Evolutionary conservation across 192 early-diverging fungal species (phyloP).

Genomic region (Backusella macrospora): DNA sequence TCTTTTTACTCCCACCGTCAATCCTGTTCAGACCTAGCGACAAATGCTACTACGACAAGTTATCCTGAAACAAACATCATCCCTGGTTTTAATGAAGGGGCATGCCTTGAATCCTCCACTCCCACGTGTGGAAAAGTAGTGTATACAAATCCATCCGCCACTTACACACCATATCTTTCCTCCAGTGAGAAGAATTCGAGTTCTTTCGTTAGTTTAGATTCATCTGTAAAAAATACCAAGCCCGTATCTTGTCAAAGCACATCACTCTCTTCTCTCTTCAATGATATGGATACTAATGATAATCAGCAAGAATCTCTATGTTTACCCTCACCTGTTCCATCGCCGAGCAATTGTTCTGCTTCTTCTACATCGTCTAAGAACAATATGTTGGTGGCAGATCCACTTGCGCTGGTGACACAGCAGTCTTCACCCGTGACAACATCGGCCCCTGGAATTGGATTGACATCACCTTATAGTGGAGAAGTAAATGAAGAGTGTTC

Average conservation of each 20-base stretch:
- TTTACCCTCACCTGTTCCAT: slow-evolving; percentile 15
- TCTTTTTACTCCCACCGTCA: slow-evolving; percentile 13
- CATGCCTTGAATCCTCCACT: slow-evolving; percentile 12
- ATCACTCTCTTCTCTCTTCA: slow-evolving; percentile 8
- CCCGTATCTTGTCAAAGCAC: neutral
- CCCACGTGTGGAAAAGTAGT: slow-evolving; percentile 1
- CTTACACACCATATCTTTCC: slow-evolving; percentile 10
- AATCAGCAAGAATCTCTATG: neutral
- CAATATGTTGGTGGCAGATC: slow-evolving; percentile 20
- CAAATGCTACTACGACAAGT: neutral
- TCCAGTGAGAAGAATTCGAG: neutral
- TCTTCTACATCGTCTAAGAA: neutral
- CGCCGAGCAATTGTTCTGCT: slow-evolving; percentile 4
- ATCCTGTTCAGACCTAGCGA: slow-evolving; percentile 10
- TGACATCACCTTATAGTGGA: slow-evolving; percentile 17
- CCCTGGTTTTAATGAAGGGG: slow-evolving; percentile 8
- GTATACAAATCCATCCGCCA: neutral
- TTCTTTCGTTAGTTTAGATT: slow-evolving; percentile 8
- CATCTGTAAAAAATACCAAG: slow-evolving; percentile 13
- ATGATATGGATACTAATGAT: neutral
- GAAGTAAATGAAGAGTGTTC: slow-evolving; percentile 1
- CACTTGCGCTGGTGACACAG: slow-evolving; percentile 16
- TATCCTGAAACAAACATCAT: slow-evolving; percentile 17
- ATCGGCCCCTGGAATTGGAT: slow-evolving; percentile 14
- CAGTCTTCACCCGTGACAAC: slow-evolving; percentile 24